Base-by-base conservation (phyloP, 2,329 filamentous ascomycete species). In the Fusarium keratoplasticum region DNA sequence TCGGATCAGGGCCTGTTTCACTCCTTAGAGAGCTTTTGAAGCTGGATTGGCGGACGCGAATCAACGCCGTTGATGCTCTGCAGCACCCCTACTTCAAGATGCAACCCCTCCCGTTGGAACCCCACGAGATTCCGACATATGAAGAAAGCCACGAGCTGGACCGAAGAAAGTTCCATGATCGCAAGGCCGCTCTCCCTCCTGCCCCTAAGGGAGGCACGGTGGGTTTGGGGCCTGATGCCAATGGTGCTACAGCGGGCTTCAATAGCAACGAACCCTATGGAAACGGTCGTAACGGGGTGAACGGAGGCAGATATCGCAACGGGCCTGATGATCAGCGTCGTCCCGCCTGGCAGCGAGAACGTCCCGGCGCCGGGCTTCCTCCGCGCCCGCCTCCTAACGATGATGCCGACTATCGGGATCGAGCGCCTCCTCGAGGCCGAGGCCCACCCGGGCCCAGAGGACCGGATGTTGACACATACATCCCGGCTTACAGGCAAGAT, bases 61-160 rank as follows among this genome's bases (percentile, higher is more conserved):
- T 97, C 81, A 99, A 98, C 80, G 96, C 96, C 0, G 93, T 97
- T 29, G 96, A 99, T 83, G 96, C 96, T 1, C 86, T 99, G 25
- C 90, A 97, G 73, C 96, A 99, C 79, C 91, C 94, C 1, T 99
- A 98, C 83, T 98, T 99, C 85, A 92, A 90, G 71, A 93, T 90
- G 66, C 83, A 89, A 1, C 96, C 96, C 5, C 86, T 93, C 6
- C 96, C 96, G 10, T 91, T 95, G 42, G 89, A 90, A 64, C 95
- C 96, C 1, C 92, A 93, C 73, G 95, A 98, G 60, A 89, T 99
- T n/a, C 96, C 96, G 3, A 89, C 86, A 18, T 98, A 98, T 79
- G 94, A 97, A 80, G 96, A 98, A 78, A 98, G 95, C 52, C 96
- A 99, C 83, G 96, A 99, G 82, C 87, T 98, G n/a, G 96, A 99